Evolutionary conservation across 2,329 filamentous ascomycete genomes (phyloP), one percentile per base, ranked within the genome.

Genomic region (Colletotrichum plurivorum): DNA sequence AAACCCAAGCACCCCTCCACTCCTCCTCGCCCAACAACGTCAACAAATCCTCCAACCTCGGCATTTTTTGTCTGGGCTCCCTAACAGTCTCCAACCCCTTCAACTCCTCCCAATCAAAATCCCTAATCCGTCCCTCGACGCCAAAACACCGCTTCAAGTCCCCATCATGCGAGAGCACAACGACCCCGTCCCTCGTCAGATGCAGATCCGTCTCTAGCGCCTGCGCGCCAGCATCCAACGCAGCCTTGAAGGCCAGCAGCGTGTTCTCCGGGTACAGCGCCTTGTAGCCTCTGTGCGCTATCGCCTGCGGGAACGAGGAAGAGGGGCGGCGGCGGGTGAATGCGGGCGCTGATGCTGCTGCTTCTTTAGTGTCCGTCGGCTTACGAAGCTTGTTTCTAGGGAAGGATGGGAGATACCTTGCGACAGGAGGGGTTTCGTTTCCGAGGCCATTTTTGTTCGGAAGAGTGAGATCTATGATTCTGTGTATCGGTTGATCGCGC

Each of bases 201-300:
- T 97, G 95, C 9, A 98, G 80, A 75, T 98, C 95, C 18, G 94
- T 97, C 82, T 98, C 95, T 31, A 98, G 83, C 0, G 92, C 95
- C 75, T 97, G 89, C 0, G 93, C 89, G 20, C 94, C 94, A 18
- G 89, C 90, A 39, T 89, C 83, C 2, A 95, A 87, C 1, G 94
- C 95, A 31, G 87, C 91, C 66, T 84, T 84, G 81, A 97, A 97
- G 8, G 93, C 92, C 16, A 85, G 87, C 86, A 98, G 90, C 2
- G 93, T 92, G 81, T 98, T 98, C 80, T 98, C 95, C 0, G 95
- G 94, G 73, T 87, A 93, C 59, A 86, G 85, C 1, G 90, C 90
- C 77, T 93, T 95, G 85, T 91, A 94, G 52, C 93, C 93, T 66
- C 93, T 87, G 82, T 95, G 93, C 1, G 92, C 92, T 71, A 96